phyloP scores from a whole-genome alignment of 2,329 filamentous ascomycete species.

The Botrytis aclada region DNA sequence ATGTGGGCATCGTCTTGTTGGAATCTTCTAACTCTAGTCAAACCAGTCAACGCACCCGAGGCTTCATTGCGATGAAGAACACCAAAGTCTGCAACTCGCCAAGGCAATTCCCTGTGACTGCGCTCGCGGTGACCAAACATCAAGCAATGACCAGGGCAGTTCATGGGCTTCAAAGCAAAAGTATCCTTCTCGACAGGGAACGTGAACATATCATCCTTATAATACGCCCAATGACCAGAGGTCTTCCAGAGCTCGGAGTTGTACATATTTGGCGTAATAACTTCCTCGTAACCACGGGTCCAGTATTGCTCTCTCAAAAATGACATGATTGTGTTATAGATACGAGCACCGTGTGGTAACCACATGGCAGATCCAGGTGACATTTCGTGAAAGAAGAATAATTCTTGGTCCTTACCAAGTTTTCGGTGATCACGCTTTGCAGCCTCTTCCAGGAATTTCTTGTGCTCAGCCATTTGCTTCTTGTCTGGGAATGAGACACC shows the following conservation, averaged over 20 bases:
- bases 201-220: conserved; percentile 95
- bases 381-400: conserved; percentile 93
- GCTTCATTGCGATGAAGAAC: conserved; percentile 94
- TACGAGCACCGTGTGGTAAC: conserved; percentile 85
- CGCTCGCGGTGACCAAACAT: conserved; percentile 81
- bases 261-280: conserved; percentile 95
- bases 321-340: conserved; percentile 83
- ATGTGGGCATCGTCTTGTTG: conserved; percentile 97
- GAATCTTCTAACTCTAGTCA: conserved; percentile 91
- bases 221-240: conserved; percentile 90
- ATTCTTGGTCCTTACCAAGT: conserved; percentile 91
- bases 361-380: conserved; percentile 95
- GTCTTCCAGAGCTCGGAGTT: conserved; percentile 91
- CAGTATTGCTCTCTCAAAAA: conserved; percentile 87
- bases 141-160: conserved; percentile 91
- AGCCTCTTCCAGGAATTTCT: conserved; percentile 95
- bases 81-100: conserved; percentile 93
- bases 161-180: conserved; percentile 94
- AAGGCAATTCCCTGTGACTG: conserved; percentile 85
- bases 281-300: conserved; percentile 90
- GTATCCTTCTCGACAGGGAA: conserved; percentile 79
- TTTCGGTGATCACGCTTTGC: conserved; percentile 93
- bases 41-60: conserved; percentile 82
- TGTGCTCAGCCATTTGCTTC: conserved; percentile 87
- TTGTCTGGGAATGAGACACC: conserved; percentile 96